phyloP scores from a whole-genome alignment of 169 alveolate genomes.

The Cryptosporidium parvum region DNA sequence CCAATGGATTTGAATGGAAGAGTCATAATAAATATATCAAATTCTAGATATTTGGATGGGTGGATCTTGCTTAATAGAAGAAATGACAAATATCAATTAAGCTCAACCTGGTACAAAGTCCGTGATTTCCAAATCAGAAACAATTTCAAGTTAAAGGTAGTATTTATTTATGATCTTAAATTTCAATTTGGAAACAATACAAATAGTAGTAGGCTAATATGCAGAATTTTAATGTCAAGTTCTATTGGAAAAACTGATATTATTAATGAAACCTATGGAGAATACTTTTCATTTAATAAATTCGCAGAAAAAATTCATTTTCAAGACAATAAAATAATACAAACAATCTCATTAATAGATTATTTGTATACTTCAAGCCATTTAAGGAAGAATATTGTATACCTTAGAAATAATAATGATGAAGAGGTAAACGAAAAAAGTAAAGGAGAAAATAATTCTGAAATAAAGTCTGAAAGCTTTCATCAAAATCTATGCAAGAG shows the following conservation, averaged over 20 bases:
- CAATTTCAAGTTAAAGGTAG: not conserved
- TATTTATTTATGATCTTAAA: slow-evolving; percentile 35
- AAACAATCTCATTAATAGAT: slow-evolving; percentile 49
- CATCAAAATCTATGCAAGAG: not conserved
- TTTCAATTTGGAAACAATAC: slow-evolving; percentile 4
- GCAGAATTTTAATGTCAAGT: slow-evolving; percentile 26
- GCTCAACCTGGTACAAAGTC: slow-evolving; percentile 43
- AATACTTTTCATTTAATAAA: not conserved
- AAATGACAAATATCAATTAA: not conserved
- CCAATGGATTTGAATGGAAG: slow-evolving; percentile 19
- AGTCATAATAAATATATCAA: slow-evolving; percentile 19
- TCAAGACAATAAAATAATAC: slow-evolving; percentile 53
- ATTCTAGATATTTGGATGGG: slow-evolving; percentile 37
- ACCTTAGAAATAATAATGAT: not conserved
- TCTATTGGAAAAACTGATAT: not conserved
- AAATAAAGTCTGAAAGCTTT: not conserved
- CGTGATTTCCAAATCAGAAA: not conserved
- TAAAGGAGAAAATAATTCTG: not conserved
- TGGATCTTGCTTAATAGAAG: slow-evolving; percentile 45
- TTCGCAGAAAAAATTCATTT: slow-evolving; percentile 18
- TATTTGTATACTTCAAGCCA: slow-evolving; percentile 45
- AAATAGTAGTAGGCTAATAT: slow-evolving; percentile 13
- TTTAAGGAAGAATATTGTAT: slow-evolving; percentile 26
- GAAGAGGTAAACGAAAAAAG: not conserved
- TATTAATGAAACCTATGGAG: not conserved